A percentile compares a stretch with the other conserved stretches of the same genome.
These are phyloP conservation scores for Aspergillus fumigatiaffinis DNA, from an alignment of 2,329 filamentous ascomycete genomes.

Conservation along the genomic window DNA sequence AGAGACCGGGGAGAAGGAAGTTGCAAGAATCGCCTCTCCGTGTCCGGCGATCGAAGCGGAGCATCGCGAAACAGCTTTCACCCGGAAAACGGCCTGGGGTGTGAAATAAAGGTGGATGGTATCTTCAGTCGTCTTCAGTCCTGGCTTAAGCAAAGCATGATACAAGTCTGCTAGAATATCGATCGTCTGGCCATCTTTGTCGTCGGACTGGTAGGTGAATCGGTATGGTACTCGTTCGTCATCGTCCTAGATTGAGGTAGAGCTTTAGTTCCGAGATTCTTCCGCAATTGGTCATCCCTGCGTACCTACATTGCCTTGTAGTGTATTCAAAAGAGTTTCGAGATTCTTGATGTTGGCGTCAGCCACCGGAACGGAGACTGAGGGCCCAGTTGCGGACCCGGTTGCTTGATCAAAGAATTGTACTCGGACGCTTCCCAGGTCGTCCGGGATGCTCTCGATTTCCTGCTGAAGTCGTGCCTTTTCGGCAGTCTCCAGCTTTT, in stretches of 20 bases:
- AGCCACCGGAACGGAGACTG: constrained; percentile 71
- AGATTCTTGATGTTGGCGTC: constrained; percentile 88
- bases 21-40: constrained; percentile 81
- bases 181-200: constrained; percentile 33
- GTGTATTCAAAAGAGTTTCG: constrained; percentile 77
- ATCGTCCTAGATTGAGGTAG: constrained; percentile 42
- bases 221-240: constrained; percentile 63
- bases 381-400: constrained; percentile 64
- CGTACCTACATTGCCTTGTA: constrained; percentile 66
- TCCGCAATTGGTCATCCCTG: not conserved
- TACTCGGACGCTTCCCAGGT: constrained; percentile 73
- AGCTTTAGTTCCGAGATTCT: not conserved
- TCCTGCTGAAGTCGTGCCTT: constrained; percentile 72
- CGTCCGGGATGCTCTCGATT: constrained; percentile 61
- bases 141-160: constrained; percentile 49
- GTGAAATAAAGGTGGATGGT: constrained; percentile 61
- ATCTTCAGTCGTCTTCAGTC: constrained; percentile 56
- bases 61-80: constrained; percentile 86
- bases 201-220: constrained; percentile 55
- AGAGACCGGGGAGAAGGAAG: constrained; percentile 76
- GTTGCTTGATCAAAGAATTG: constrained; percentile 82
- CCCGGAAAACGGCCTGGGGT: constrained; percentile 89
- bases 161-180: constrained; percentile 48
- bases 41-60: constrained; percentile 86
- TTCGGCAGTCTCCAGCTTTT: constrained; percentile 71